Evolutionary conservation across 192 early-diverging fungal species (phyloP), one percentile per base, ranked within the genome.

Genomic region (Coemansia guatemalensis): DNA sequence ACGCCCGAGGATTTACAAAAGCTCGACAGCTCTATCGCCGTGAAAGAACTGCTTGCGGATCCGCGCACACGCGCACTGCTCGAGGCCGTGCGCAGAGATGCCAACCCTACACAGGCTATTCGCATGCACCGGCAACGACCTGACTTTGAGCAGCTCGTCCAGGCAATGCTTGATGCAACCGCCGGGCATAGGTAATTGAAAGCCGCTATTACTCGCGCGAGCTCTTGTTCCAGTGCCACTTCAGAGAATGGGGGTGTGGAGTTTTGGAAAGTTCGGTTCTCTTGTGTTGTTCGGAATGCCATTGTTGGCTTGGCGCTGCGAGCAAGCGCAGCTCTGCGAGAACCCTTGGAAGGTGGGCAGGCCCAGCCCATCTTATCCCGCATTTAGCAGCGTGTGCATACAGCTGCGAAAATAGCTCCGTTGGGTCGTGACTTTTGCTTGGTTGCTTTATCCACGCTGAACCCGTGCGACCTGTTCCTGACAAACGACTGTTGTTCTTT

Each of bases 91-190:
- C 41, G 64, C 32, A 62, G 48, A 6, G 69, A 74, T 33, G 57
- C 58, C 5, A 59, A 68, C 60, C 78, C 78, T 0, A 56, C 65
- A 4, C 71, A 74, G 58, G 65, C 72, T 12, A 68, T 81, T 29
- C 78, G 72, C 44, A 35, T 55, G 23, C 41, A 74, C 60, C 71
- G 78, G 20, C 78, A 74, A 48, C 71, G 64, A 20, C 26, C 78
- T 1, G 78, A 71, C 17, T 81, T 81, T 23, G 78, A 81, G 52
- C 48, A 54, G 26, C 65, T 81, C 9, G 78, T 47, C 18, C 78
- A 71, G 52, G 78, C 68, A 35, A 62, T 81, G 29, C 60, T 79
- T 24, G 41, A 54, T 7, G 71, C 77, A 3, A 74, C 78, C 23
- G 23, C 58, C 23, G 29, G 48, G 22, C 44, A 25, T 32, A 18